Evolutionary conservation across 345 rosid genomes (phyloP).

Genomic region (Aquilaria sinensis): DNA sequence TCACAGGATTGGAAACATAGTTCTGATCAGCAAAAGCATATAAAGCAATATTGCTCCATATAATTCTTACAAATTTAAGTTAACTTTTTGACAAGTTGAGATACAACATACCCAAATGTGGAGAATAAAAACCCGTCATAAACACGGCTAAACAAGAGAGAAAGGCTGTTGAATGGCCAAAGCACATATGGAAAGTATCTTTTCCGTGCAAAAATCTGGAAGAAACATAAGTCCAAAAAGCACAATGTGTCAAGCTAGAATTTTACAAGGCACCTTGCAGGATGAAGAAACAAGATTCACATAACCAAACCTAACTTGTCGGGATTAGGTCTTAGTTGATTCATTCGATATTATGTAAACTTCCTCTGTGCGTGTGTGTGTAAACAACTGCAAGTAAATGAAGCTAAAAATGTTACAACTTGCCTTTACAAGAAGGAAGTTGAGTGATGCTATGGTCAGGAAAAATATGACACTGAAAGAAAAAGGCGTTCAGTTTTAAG

Average conservation of each 20-base stretch:
- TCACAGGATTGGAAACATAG: slow-evolving; percentile 11
- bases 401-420: too few species aligned
- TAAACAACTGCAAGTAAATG: too few species aligned
- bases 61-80: neutral
- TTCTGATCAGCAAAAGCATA: slow-evolving; percentile 3
- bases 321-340: too few species aligned
- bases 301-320: too few species aligned
- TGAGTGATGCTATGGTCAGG: slow-evolving; percentile 53
- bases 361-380: too few species aligned
- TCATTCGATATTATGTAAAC: too few species aligned
- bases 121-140: slow-evolving; percentile 88
- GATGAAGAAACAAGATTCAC: too few species aligned
- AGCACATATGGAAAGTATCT: slow-evolving; percentile 50
- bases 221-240: slow-evolving; percentile 27
- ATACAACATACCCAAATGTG: slow-evolving; percentile 59
- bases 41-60: neutral
- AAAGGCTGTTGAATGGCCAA: slow-evolving; percentile 69
- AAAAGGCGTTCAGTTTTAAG: too few species aligned
- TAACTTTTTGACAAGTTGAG: neutral
- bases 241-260: neutral
- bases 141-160: slow-evolving; percentile 75
- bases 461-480: slow-evolving; percentile 48
- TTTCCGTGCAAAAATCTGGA: slow-evolving; percentile 54
- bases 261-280: too few species aligned
- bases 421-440: slow-evolving; percentile 39